Percentiles rank a stretch among this genome's conserved stretches.
Evolutionary conservation across 2,329 filamentous ascomycete genomes (phyloP).

Genomic region (Aspergillus caelatus): DNA sequence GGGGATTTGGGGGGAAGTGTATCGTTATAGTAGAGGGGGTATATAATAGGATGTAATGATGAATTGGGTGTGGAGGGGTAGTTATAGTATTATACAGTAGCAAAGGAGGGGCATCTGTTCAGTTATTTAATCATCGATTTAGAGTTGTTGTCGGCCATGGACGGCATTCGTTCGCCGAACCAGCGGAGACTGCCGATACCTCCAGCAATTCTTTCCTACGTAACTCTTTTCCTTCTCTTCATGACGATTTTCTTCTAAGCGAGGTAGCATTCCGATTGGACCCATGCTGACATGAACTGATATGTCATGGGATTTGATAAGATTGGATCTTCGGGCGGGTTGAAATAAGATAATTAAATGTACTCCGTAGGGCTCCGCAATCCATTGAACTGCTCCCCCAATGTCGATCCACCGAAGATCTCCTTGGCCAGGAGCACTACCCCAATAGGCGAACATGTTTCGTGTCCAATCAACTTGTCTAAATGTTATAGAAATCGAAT

Average conservation of each 20-base stretch:
- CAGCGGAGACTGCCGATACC: not conserved
- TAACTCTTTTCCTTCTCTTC: too few species aligned
- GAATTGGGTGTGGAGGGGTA: not conserved
- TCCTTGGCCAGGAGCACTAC: not conserved
- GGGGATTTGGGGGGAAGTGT: not conserved
- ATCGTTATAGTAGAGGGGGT: not conserved
- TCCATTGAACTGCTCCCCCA: not conserved
- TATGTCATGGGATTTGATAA: conserved; percentile 3
- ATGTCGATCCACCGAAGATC: not conserved
- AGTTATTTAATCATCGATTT: not conserved
- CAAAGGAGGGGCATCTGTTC: not conserved
- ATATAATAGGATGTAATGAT: not conserved
- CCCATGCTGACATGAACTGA: conserved; percentile 2
- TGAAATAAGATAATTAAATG: not conserved
- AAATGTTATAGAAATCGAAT: not conserved
- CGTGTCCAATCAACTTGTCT: not conserved
- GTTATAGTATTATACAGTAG: not conserved
- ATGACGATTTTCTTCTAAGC: not conserved
- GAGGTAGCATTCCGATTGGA: not conserved
- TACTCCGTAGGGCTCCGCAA: not conserved
- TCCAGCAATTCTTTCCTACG: too few species aligned
- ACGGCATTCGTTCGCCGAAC: not conserved
- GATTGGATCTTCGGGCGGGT: not conserved
- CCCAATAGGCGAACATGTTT: not conserved
- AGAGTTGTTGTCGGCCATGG: not conserved